Percentiles rank a stretch among this genome's conserved stretches.
These are phyloP conservation scores for Candida mattraensis DNA, from an alignment of 805 yeast genomes.

Conservation along the genomic window DNA sequence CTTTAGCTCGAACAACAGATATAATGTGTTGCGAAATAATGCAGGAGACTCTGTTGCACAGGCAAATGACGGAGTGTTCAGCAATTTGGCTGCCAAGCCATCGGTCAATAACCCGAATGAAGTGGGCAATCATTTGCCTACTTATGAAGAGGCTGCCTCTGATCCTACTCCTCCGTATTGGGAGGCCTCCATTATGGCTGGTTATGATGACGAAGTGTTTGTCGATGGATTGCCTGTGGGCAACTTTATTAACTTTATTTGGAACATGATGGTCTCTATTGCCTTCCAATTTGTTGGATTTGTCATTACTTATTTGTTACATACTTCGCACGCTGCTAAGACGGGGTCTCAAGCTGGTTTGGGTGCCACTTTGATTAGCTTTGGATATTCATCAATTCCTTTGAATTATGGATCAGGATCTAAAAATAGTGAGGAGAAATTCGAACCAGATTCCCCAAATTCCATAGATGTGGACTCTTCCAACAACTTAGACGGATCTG, in stretches of 20 bases:
- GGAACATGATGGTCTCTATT: constrained; percentile 88
- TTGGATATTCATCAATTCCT: constrained; percentile 61
- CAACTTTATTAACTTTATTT: constrained; percentile 76
- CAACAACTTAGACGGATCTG: constrained; percentile 23
- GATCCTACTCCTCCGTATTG: constrained; percentile 96
- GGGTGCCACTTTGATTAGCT: constrained; percentile 77
- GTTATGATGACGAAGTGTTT: constrained; percentile 83
- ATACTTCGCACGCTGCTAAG: constrained; percentile 96
- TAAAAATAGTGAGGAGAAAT: constrained; percentile 32
- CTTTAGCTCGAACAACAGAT: constrained; percentile 25
- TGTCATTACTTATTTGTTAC: constrained; percentile 82
- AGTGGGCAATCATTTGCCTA: constrained; percentile 66
- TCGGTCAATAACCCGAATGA: constrained; percentile 39
- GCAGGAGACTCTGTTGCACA: constrained; percentile 31
- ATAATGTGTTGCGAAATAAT: constrained; percentile 21
- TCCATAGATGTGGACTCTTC: constrained; percentile 43
- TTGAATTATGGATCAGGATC: constrained; percentile 30
- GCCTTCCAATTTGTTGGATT: constrained; percentile 95
- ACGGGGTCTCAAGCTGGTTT: constrained; percentile 93
- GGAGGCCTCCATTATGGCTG: constrained; percentile 86
- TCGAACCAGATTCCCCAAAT: constrained; percentile 60
- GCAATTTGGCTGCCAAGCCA: constrained; percentile 89
- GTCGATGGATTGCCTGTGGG: constrained; percentile 97
- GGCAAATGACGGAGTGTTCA: constrained; percentile 84
- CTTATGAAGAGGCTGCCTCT: constrained; percentile 93